Conservation (phyloP, 2,329 filamentous ascomycete species). For the Cytospora piceicola region DNA sequence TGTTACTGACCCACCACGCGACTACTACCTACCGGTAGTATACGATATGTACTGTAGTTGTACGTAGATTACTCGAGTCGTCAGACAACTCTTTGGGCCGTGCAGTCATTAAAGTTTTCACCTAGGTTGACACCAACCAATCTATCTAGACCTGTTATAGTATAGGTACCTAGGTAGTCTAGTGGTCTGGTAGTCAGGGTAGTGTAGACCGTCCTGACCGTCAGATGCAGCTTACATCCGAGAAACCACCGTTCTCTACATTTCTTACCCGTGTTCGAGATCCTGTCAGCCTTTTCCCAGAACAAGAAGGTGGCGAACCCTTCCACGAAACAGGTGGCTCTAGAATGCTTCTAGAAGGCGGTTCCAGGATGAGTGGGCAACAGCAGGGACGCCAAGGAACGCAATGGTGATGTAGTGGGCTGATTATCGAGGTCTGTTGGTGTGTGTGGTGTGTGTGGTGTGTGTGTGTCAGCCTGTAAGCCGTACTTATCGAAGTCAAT, state of each 20-base stretch:
- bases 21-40: too few relatives aligned
- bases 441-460: too few relatives aligned
- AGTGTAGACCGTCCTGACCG: too few relatives aligned
- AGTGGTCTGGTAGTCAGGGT: background rate
- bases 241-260: background rate
- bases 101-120: background rate
- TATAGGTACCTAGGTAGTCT: too few relatives aligned
- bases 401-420: background rate
- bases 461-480: too few relatives aligned
- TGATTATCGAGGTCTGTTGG: background rate
- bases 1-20: too few relatives aligned
- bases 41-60: too few relatives aligned
- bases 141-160: too few relatives aligned
- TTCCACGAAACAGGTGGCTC: background rate
- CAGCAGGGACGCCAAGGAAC: background rate
- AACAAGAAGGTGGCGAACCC: slow-evolving; percentile 1
- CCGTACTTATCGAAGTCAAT: too few relatives aligned
- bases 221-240: background rate
- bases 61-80: too few relatives aligned
- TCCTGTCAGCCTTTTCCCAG: background rate
- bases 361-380: background rate
- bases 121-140: too few relatives aligned
- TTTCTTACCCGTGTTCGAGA: background rate
- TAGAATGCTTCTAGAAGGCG: slow-evolving; percentile 27
- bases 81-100: background rate